Evolutionary conservation across 257 asterid species (phyloP).

Genomic region (Thymus quinquecostatus): DNA sequence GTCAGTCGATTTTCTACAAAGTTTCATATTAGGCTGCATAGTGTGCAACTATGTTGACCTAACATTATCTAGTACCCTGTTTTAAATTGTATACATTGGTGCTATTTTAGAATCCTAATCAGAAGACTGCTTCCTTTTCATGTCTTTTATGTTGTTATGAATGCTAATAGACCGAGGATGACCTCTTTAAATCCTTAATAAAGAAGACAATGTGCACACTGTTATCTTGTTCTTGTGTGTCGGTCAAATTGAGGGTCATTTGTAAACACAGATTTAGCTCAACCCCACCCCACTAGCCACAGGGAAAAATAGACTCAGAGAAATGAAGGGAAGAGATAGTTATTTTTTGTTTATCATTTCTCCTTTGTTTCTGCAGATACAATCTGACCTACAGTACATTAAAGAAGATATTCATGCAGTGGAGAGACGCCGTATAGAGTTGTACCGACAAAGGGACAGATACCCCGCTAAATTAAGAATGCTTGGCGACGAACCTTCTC

Average conservation of each 20-base stretch:
- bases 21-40: conserved; percentile 20
- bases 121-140: neutral
- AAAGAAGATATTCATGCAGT: conserved; percentile 85
- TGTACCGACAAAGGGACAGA: conserved; percentile 67
- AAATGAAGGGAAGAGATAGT: neutral
- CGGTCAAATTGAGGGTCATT: neutral
- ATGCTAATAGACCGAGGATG: neutral
- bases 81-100: neutral
- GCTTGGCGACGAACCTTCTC: conserved; percentile 52
- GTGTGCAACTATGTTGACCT: conserved; percentile 2
- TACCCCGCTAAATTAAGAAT: conserved; percentile 57
- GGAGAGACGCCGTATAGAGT: conserved; percentile 75
- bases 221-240: neutral
- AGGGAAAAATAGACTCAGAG: neutral
- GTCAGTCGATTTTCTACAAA: neutral
- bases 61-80: conserved; percentile 6
- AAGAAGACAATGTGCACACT: no score
- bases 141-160: neutral
- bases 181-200: neutral
- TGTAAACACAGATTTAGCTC: neutral
- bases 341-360: conserved; percentile 5
- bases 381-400: conserved; percentile 74
- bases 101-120: neutral
- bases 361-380: conserved; percentile 53
- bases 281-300: neutral